Evolutionary conservation across 139 green algal genomes (phyloP), one percentile per base, ranked within the genome.

Genomic region (Micromonas pusilla): DNA sequence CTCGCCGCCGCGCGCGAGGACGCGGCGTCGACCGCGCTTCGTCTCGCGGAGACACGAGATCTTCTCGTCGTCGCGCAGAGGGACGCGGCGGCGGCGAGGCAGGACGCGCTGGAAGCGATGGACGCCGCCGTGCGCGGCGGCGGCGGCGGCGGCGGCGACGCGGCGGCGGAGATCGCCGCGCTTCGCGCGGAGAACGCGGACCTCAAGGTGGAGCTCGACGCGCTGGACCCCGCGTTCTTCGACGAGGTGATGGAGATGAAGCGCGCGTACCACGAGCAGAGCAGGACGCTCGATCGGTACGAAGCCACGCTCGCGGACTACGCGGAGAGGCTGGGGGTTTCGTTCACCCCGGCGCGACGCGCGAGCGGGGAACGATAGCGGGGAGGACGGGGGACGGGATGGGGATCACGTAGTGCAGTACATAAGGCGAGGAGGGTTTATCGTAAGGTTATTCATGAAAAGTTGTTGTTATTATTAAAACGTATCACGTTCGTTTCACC

Each of bases 191-290:
- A 93, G 73, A 95, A 96, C 78, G 68, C 63, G 21, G 85, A 88
- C 71, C 85, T 96, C 36, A 70, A 72, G 1, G 80, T 62, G 21
- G 91, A 96, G 83, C 85, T 96, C 45, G 88, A 86, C 38, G 89
- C 87, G 0, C 89, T 95, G 79, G 90, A 95, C 60, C 85, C 88
- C 0, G 73, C 75, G 0, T 93, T 95, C 78, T 95, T 92, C 80
- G 87, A 92, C 1, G 90, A 97, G 54, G 85, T 93, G 30, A 84
- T 92, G 78, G 88, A 90, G 45, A 70, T 94, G 31, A 91, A 90
- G 79, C 81, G 84, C 30, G 83, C 90, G 28, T 85, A 91, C 54
- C 80, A 86, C 32, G 73, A 87, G 78, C 82, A 91, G 38, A 79
- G 73, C 32, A 0, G 72, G 75, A 65, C 79, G 0, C 78, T 84